A percentile compares a stretch with the other conserved stretches of the same genome.
phyloP scores from a whole-genome alignment of 2,329 filamentous ascomycete genomes.

The Mycosphaerelloides madeirae region DNA sequence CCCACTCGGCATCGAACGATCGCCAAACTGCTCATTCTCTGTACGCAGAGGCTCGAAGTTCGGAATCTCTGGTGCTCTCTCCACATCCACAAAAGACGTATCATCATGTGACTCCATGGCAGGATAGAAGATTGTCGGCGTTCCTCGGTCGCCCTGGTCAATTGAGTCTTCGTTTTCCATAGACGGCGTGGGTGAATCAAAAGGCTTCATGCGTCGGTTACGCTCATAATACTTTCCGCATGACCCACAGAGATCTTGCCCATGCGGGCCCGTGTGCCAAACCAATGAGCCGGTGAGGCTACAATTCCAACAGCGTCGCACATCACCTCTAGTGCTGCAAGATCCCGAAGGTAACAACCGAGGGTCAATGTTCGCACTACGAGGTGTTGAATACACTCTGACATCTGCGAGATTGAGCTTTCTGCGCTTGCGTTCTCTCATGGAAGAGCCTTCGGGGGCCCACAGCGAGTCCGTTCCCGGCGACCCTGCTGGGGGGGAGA shows the following conservation, averaged over 20 bases:
- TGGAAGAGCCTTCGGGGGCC: constrained; percentile 11
- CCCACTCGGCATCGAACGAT: too few species aligned
- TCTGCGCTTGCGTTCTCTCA: not conserved
- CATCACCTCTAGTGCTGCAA: constrained; percentile 1
- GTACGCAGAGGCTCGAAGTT: too few species aligned
- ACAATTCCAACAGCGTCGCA: constrained; percentile 27
- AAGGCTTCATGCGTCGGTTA: constrained; percentile 27
- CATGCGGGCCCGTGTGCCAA: constrained; percentile 27
- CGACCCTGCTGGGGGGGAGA: constrained; percentile 12
- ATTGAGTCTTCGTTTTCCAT: not conserved
- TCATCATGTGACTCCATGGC: too few species aligned
- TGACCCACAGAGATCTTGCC: constrained; percentile 26
- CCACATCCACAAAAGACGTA: too few species aligned
- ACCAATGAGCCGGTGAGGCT: constrained; percentile 17
- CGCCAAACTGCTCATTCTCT: too few species aligned
- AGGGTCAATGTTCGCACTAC: not conserved
- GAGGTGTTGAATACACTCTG: not conserved
- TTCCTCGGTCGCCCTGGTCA: too few species aligned
- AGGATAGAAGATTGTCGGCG: too few species aligned
- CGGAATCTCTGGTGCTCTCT: too few species aligned
- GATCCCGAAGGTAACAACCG: not conserved
- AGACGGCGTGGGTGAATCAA: constrained; percentile 20
- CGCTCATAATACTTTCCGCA: constrained; percentile 29
- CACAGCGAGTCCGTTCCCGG: constrained; percentile 18
- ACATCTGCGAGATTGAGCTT: not conserved